These are phyloP conservation scores for Didymella exigua DNA, from an alignment of 2,329 filamentous ascomycete species.

Conservation along the genomic window DNA sequence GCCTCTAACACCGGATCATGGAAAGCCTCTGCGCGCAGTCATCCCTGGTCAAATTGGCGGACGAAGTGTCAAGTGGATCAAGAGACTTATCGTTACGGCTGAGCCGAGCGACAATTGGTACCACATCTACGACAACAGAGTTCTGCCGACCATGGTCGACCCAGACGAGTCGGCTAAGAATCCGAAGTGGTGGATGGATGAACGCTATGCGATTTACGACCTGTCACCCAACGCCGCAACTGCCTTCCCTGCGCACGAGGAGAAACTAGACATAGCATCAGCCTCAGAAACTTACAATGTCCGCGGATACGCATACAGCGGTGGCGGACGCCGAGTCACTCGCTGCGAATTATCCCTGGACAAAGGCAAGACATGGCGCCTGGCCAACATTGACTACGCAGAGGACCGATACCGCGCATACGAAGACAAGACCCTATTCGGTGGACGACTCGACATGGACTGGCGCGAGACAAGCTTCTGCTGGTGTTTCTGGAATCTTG, in stretches of 20 bases:
- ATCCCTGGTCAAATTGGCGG: conserved; percentile 93
- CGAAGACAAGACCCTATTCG: conserved; percentile 70
- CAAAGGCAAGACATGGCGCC: conserved; percentile 77
- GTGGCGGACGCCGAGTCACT: conserved; percentile 82
- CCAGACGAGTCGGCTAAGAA: conserved; percentile 79
- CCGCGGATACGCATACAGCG: conserved; percentile 85
- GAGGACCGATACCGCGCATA: conserved; percentile 81
- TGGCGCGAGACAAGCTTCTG: conserved; percentile 85
- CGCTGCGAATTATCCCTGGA: conserved; percentile 84
- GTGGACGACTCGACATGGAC: conserved; percentile 77
- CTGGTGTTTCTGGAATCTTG: conserved; percentile 89
- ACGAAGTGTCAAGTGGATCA: conserved; percentile 91
- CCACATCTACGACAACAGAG: conserved; percentile 91
- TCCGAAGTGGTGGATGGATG: conserved; percentile 81
- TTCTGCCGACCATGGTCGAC: conserved; percentile 83
- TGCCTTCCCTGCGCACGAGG: conserved; percentile 79
- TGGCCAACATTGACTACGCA: conserved; percentile 79
- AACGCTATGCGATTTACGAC: conserved; percentile 91
- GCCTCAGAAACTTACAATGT: conserved; percentile 64
- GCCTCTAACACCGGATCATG: conserved; percentile 79
- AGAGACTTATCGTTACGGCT: conserved; percentile 76
- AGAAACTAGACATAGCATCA: conserved; percentile 61
- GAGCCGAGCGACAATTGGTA: conserved; percentile 91
- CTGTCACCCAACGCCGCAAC: conserved; percentile 85
- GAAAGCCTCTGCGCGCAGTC: conserved; percentile 79